Percentiles rank a stretch among this genome's conserved stretches.
Evolutionary conservation across 345 rosid genomes (phyloP).

Genomic region (Citrus mangshanensis): DNA sequence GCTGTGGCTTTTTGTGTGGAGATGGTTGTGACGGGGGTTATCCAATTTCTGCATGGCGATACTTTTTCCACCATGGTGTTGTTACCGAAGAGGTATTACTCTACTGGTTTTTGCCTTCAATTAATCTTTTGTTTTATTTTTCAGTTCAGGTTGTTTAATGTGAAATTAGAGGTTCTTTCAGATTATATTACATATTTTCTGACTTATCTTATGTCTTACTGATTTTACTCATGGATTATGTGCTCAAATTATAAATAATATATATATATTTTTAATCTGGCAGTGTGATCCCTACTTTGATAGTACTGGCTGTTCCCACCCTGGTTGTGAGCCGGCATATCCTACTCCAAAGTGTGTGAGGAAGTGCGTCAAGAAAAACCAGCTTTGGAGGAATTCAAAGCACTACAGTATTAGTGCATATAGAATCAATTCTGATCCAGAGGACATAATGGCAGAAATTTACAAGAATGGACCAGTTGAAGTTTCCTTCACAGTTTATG

Average conservation of each 20-base stretch:
- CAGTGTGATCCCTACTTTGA: slow-evolving; percentile 98
- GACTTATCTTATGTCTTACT: slow-evolving; percentile 1
- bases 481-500: slow-evolving; percentile 86
- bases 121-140: neutral
- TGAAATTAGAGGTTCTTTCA: neutral
- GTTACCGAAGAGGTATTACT: slow-evolving; percentile 82
- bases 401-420: slow-evolving; percentile 74
- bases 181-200: neutral
- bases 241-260: neutral
- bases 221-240: slow-evolving; percentile 7
- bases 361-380: slow-evolving; percentile 67
- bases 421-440: slow-evolving; percentile 61
- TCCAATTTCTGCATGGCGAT: slow-evolving; percentile 82
- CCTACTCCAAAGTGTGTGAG: slow-evolving; percentile 80
- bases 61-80: slow-evolving; percentile 70
- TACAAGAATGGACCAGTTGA: slow-evolving; percentile 91
- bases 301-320: slow-evolving; percentile 84
- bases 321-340: slow-evolving; percentile 89
- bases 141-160: neutral
- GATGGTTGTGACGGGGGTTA: slow-evolving; percentile 88
- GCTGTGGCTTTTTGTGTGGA: slow-evolving; percentile 95
- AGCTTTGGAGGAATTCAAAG: slow-evolving; percentile 71
- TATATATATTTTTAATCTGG: neutral
- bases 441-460: slow-evolving; percentile 82
- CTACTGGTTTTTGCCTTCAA: neutral